Conservation (phyloP, 2,329 filamentous ascomycete genomes). For the Fusarium subglutinans region DNA sequence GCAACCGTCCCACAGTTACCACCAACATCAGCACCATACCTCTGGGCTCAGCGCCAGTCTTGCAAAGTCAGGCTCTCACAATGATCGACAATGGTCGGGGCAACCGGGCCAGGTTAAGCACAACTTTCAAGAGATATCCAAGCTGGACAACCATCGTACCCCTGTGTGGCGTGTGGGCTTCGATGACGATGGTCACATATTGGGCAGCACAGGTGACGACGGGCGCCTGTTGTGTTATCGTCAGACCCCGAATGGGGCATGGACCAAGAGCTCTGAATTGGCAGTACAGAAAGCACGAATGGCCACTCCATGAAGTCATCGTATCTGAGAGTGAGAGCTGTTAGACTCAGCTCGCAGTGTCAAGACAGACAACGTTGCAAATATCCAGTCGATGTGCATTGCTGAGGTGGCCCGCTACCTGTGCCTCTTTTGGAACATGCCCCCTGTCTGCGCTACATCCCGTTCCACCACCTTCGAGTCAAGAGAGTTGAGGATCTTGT, state of each 20-base stretch:
- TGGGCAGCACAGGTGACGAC: slow-evolving; percentile 81
- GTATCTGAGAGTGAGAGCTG: not conserved
- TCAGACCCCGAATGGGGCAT: slow-evolving; percentile 65
- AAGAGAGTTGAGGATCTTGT: not conserved
- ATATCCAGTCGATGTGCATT: not conserved
- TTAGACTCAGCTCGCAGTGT: not conserved
- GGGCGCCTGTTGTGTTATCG: slow-evolving; percentile 71
- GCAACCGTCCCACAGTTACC: slow-evolving; percentile 32
- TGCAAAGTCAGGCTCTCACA: slow-evolving; percentile 57
- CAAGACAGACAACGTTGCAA: not conserved
- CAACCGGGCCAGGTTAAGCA: slow-evolving; percentile 74
- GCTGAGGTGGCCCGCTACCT: too few species aligned
- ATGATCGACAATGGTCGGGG: slow-evolving; percentile 63
- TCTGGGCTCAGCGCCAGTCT: slow-evolving; percentile 64
- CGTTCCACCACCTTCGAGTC: not conserved
- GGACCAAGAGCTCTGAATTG: slow-evolving; percentile 69
- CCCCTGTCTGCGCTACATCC: not conserved
- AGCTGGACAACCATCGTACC: slow-evolving; percentile 72
- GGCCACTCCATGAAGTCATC: slow-evolving; percentile 51
- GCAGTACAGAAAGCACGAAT: slow-evolving; percentile 66
- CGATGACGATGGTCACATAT: slow-evolving; percentile 73
- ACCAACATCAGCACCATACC: slow-evolving; percentile 50
- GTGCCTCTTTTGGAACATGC: not conserved
- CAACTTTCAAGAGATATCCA: slow-evolving; percentile 69
- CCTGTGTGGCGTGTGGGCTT: slow-evolving; percentile 82